Percentiles rank a stretch among this genome's conserved stretches.
phyloP scores from a whole-genome alignment of 176 grass and related monocot species.

The Hordeum vulgare region MorexV3_pseudomolecules_assembly NC_058522.1:401844801-401845300 shows the following conservation, averaged over 20 bases:
- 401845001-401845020: conserved; percentile 75
- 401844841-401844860: conserved; percentile 64
- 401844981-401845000: conserved; percentile 2
- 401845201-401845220: background rate
- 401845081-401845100: conserved; percentile 87
- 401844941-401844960: no score
- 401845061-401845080: conserved; percentile 40
- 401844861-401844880: conserved; percentile 86
- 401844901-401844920: no score
- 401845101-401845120: conserved; percentile 86
- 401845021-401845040: conserved; percentile 81
- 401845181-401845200: background rate
- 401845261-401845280: conserved; percentile 64
- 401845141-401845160: background rate
- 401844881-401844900: no score
- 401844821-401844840: conserved; percentile 59
- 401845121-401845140: conserved; percentile 2
- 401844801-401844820: conserved; percentile 71
- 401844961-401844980: background rate
- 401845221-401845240: conserved; percentile 69
- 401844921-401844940: no score
- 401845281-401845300: conserved; percentile 72
- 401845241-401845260: conserved; percentile 73
- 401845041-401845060: conserved; percentile 81
- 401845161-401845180: background rate